Conservation (phyloP, 1,284 basidiomycete genomes). For the Cryptococcus sp. region DNA sequence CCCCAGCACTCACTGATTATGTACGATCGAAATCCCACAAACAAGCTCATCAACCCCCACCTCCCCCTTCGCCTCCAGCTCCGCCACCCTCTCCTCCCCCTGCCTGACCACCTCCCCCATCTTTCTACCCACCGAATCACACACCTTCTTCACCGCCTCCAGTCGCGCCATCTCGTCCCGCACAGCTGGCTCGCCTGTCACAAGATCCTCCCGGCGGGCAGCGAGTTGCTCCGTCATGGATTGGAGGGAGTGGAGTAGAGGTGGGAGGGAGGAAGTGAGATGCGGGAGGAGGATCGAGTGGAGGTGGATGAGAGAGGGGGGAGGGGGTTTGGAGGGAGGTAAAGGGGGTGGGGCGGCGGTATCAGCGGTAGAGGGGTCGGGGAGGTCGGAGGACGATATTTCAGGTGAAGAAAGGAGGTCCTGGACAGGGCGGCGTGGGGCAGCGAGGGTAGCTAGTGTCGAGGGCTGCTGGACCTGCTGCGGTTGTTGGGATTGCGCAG, state of each 20-base stretch:
- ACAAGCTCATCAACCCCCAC: constrained; percentile 80
- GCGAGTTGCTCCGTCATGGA: constrained; percentile 71
- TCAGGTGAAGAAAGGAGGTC: constrained; percentile 39
- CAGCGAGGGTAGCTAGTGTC: background rate
- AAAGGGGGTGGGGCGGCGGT: constrained; percentile 61
- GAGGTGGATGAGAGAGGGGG: constrained; percentile 72
- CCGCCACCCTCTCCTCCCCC: constrained; percentile 66
- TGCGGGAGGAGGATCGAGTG: constrained; percentile 76
- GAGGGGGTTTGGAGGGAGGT: constrained; percentile 71
- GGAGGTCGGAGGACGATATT: constrained; percentile 38
- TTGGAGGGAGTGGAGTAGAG: constrained; percentile 63
- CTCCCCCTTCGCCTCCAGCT: constrained; percentile 39
- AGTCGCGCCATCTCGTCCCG: constrained; percentile 93
- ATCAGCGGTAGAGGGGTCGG: constrained; percentile 12
- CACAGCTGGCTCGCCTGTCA: constrained; percentile 85
- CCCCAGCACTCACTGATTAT: constrained; percentile 95
- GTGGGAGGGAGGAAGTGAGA: constrained; percentile 64
- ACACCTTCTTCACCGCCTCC: constrained; percentile 90
- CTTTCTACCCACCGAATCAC: constrained; percentile 68
- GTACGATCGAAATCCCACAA: constrained; percentile 89
- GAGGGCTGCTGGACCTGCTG: background rate
- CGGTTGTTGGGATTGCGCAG: background rate
- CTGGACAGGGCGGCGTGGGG: constrained; percentile 20
- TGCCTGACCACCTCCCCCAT: constrained; percentile 61
- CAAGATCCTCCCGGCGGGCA: constrained; percentile 75